These are phyloP conservation scores for Neobulgaria alba DNA, from an alignment of 2,329 filamentous ascomycete species.

Conservation along the genomic window DNA sequence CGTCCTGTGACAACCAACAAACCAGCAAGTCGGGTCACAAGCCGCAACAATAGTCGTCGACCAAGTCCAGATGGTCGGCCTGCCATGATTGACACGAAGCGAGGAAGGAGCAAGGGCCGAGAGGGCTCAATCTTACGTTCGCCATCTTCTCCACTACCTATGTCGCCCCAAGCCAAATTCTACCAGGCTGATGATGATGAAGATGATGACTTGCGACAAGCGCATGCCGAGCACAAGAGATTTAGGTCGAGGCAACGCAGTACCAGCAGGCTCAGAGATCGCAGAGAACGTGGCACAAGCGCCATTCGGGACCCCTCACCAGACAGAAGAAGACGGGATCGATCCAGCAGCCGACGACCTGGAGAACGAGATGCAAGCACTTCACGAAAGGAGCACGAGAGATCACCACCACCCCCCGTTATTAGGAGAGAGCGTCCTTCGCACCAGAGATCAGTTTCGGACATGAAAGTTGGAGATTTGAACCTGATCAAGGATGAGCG, in stretches of 20 bases:
- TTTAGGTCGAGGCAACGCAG: slow-evolving; percentile 50
- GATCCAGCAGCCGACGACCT: slow-evolving; percentile 26
- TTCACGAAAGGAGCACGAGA: slow-evolving; percentile 16
- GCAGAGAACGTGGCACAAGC: slow-evolving; percentile 28
- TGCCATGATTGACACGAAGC: slow-evolving; percentile 35
- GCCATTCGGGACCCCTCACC: slow-evolving; percentile 23
- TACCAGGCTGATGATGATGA: slow-evolving; percentile 47
- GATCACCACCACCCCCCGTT: slow-evolving; percentile 11
- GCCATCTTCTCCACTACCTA: slow-evolving; percentile 72
- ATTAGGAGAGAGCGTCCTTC: slow-evolving; percentile 15
- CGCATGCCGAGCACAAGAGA: slow-evolving; percentile 43
- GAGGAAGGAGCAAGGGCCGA: slow-evolving; percentile 57
- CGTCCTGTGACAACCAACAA: slow-evolving; percentile 16
- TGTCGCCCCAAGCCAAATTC: slow-evolving; percentile 50
- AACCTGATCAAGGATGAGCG: slow-evolving; percentile 50
- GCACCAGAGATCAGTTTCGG: slow-evolving; percentile 34
- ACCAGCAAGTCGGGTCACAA: slow-evolving; percentile 27
- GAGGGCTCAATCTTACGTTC: slow-evolving; percentile 54
- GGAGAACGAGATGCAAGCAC: slow-evolving; percentile 19
- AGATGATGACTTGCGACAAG: slow-evolving; percentile 53
- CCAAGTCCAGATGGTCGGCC: slow-evolving; percentile 30
- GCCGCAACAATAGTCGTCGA: slow-evolving; percentile 33
- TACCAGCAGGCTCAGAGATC: slow-evolving; percentile 34
- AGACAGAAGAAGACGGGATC: slow-evolving; percentile 26
- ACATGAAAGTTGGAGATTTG: slow-evolving; percentile 45